Evolutionary conservation across 306 rosid species (phyloP).

Genomic region (Lablab purpureus): DNA sequence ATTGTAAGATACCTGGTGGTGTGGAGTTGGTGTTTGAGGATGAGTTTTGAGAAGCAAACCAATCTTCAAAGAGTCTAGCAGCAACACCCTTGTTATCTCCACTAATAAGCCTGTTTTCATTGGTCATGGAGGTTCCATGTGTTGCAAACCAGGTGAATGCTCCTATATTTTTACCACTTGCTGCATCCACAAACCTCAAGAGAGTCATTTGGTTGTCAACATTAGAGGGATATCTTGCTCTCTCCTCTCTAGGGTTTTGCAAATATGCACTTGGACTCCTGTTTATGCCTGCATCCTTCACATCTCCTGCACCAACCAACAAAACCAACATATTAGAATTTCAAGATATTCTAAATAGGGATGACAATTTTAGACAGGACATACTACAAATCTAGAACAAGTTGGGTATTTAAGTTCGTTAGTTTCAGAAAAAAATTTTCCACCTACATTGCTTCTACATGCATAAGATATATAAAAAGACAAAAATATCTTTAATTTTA

Average conservation of each 20-base stretch:
- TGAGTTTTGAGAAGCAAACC: slow-evolving; percentile 51
- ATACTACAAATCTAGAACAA: too few species aligned
- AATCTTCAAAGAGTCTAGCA: slow-evolving; percentile 82
- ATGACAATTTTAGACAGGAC: too few species aligned
- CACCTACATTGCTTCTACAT: too few species aligned
- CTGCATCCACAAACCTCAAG: slow-evolving; percentile 68
- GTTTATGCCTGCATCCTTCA: slow-evolving; percentile 71
- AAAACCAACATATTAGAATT: background rate
- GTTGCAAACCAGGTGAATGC: slow-evolving; percentile 83
- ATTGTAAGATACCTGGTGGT: slow-evolving; percentile 39
- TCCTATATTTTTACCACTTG: slow-evolving; percentile 60
- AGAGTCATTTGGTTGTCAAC: slow-evolving; percentile 80
- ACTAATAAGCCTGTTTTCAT: slow-evolving; percentile 74
- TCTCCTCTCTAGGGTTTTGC: slow-evolving; percentile 72
- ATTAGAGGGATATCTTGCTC: slow-evolving; percentile 61
- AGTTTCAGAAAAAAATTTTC: too few species aligned
- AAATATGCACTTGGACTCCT: slow-evolving; percentile 89
- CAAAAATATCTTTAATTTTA: too few species aligned
- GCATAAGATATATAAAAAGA: too few species aligned
- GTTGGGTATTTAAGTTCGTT: too few species aligned
- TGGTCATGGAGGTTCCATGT: slow-evolving; percentile 94
- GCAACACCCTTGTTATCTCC: slow-evolving; percentile 95
- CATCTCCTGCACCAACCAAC: slow-evolving; percentile 56
- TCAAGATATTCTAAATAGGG: too few species aligned
- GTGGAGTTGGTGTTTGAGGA: slow-evolving; percentile 43